Percentiles rank a stretch among this genome's conserved stretches.
phyloP scores from a whole-genome alignment of 1,284 basidiomycete genomes.

The Cryptococcus neoformans region DNA sequence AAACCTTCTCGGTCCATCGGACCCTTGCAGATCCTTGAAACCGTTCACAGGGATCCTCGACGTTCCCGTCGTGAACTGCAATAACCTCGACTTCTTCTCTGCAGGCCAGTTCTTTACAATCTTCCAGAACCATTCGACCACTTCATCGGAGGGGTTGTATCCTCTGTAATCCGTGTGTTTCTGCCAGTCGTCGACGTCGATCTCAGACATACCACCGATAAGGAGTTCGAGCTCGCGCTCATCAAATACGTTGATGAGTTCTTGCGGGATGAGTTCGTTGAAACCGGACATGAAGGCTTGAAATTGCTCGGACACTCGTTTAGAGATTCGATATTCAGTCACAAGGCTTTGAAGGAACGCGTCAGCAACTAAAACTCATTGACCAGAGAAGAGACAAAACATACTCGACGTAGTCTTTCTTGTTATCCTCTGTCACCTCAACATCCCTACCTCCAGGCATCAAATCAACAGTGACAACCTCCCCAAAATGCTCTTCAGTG shows the following conservation, averaged over 20 bases:
- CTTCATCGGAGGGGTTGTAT: constrained; percentile 66
- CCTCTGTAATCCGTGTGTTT: constrained; percentile 61
- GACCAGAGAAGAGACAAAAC: constrained; percentile 14
- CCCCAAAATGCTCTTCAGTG: constrained; percentile 96
- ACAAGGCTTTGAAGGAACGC: constrained; percentile 54
- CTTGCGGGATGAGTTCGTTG: constrained; percentile 90
- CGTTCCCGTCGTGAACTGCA: constrained; percentile 81
- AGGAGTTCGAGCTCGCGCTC: constrained; percentile 91
- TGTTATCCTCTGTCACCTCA: constrained; percentile 93
- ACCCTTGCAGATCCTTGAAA: constrained; percentile 98
- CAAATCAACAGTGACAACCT: constrained; percentile 90
- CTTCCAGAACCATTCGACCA: constrained; percentile 99
- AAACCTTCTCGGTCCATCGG: constrained; percentile 89
- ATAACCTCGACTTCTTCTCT: constrained; percentile 65
- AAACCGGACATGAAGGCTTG: constrained; percentile 95
- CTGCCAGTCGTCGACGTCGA: constrained; percentile 70
- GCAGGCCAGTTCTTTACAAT: constrained; percentile 94
- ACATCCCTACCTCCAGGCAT: constrained; percentile 81
- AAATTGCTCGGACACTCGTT: constrained; percentile 92
- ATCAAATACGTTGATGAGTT: constrained; percentile 96
- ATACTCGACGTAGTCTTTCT: constrained; percentile 94
- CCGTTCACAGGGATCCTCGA: constrained; percentile 97
- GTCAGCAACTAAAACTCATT: constrained; percentile 5
- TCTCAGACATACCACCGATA: constrained; percentile 98
- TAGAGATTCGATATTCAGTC: constrained; percentile 91